Percentiles rank a stretch among this genome's conserved stretches.
Conservation (phyloP, 768 basidiomycete genomes). For the Auriculariales sp. region DNA sequence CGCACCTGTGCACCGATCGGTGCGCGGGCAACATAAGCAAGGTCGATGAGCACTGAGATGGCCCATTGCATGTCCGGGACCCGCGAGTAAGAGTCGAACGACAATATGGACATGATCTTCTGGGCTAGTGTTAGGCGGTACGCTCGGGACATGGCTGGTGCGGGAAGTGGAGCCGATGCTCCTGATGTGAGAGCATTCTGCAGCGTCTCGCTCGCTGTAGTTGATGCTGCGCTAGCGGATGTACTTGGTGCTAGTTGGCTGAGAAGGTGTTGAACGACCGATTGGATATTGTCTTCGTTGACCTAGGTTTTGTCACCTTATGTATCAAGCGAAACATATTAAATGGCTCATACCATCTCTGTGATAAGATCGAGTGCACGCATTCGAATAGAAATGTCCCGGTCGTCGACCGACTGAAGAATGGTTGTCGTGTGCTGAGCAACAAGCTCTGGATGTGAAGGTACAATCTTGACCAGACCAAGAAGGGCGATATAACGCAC, state of each 20-base stretch:
- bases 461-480: constrained; percentile 92
- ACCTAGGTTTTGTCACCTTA: constrained; percentile 38
- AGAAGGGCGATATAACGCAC: constrained; percentile 95
- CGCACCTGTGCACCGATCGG: constrained; percentile 65
- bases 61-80: constrained; percentile 96
- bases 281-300: constrained; percentile 69
- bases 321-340: background rate
- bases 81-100: constrained; percentile 71
- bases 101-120: constrained; percentile 75
- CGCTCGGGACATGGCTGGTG: constrained; percentile 59
- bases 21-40: constrained; percentile 75
- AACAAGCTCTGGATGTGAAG: constrained; percentile 77
- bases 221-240: constrained; percentile 31
- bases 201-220: constrained; percentile 39
- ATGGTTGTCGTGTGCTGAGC: constrained; percentile 89
- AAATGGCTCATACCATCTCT: constrained; percentile 54
- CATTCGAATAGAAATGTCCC: constrained; percentile 93
- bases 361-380: constrained; percentile 87
- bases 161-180: constrained; percentile 19
- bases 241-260: constrained; percentile 59
- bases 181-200: constrained; percentile 26
- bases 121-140: constrained; percentile 78
- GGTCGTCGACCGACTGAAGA: constrained; percentile 75
- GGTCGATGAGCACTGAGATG: constrained; percentile 82
- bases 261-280: constrained; percentile 79